phyloP scores from a whole-genome alignment of 441 rosid species.

The Gossypium gossypioides region DNA sequence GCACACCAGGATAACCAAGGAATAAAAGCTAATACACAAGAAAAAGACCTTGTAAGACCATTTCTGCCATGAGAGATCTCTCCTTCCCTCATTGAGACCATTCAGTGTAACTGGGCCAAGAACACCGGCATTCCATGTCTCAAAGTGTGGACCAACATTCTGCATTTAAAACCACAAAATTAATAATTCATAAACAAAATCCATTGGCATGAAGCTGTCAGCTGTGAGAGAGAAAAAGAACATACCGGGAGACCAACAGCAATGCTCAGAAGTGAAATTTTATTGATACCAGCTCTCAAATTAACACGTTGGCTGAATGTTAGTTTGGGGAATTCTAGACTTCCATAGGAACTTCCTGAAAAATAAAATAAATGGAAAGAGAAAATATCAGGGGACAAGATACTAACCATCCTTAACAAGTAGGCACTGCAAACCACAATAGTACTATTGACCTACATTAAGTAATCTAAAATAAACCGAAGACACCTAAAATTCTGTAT shows the following conservation, averaged over 20 bases:
- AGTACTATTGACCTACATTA: neutral
- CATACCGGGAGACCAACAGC: slow-evolving; percentile 94
- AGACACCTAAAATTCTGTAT: neutral
- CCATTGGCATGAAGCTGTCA: neutral
- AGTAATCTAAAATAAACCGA: neutral
- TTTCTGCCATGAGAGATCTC: slow-evolving; percentile 90
- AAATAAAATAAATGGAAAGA: slow-evolving; percentile 5
- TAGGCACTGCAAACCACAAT: neutral
- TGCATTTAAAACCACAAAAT: slow-evolving; percentile 23
- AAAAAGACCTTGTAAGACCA: slow-evolving; percentile 73
- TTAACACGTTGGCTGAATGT: slow-evolving; percentile 54
- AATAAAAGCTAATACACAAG: neutral
- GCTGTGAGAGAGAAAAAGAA: slow-evolving; percentile 5
- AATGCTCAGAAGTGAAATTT: slow-evolving; percentile 66
- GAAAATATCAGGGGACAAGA: neutral
- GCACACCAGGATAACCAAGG: neutral
- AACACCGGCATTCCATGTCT: slow-evolving; percentile 92
- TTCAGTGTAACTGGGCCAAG: slow-evolving; percentile 78
- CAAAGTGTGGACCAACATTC: slow-evolving; percentile 96
- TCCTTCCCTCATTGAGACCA: slow-evolving; percentile 66
- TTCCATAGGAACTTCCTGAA: slow-evolving; percentile 78
- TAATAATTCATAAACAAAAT: neutral
- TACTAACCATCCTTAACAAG: neutral
- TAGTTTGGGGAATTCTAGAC: slow-evolving; percentile 72
- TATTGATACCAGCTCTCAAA: slow-evolving; percentile 71